These are phyloP conservation scores for Anisodus acutangulus DNA, from an alignment of 257 asterid genomes.

Conservation along the genomic window DNA sequence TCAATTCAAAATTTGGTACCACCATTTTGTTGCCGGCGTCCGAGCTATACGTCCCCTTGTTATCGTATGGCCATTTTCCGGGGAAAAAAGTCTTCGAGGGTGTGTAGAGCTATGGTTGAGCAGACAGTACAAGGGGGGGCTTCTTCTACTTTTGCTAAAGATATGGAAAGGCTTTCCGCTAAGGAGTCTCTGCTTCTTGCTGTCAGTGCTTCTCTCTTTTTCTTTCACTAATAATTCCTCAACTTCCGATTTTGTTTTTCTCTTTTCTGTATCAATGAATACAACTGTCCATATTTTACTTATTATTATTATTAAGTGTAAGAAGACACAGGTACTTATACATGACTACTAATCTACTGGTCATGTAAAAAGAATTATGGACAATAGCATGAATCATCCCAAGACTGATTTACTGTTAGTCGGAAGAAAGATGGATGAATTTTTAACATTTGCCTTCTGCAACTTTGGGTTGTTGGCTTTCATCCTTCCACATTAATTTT, in stretches of 20 bases:
- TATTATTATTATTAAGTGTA: not conserved
- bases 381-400: not conserved
- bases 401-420: not conserved
- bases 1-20: conserved; percentile 22
- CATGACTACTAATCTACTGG: not conserved
- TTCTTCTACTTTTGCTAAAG: conserved; percentile 84
- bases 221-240: not conserved
- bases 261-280: not conserved
- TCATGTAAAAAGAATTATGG: not conserved
- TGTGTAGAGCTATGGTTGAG: conserved; percentile 64
- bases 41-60: not conserved
- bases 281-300: not conserved
- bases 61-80: conserved; percentile 6
- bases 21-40: conserved; percentile 6
- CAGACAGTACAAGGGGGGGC: conserved; percentile 73
- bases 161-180: conserved; percentile 91
- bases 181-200: conserved; percentile 92
- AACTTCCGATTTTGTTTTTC: not conserved
- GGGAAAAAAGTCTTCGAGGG: not conserved
- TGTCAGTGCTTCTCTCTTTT: conserved; percentile 44
- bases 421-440: not conserved
- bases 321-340: not conserved
- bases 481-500: not conserved
- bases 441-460: conserved; percentile 1
- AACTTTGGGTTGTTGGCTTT: not conserved